Percentiles rank a stretch among this genome's conserved stretches.
Evolutionary conservation across 2,329 filamentous ascomycete species (phyloP).

Genomic region (Sclerotinia trifoliorum): DNA sequence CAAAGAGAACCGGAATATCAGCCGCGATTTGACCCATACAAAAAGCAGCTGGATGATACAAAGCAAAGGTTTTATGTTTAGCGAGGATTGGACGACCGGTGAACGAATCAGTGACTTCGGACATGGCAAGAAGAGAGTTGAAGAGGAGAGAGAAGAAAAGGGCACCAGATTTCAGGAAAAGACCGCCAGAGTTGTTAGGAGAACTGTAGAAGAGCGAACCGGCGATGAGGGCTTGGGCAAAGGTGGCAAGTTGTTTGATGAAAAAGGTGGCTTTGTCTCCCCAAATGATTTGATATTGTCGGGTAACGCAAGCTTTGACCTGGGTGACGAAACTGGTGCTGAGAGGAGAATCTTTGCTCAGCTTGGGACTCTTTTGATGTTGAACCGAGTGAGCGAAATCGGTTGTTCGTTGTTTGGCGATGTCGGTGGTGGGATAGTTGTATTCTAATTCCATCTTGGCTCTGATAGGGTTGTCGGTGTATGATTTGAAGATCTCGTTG

Average conservation of each 20-base stretch:
- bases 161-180: conserved; percentile 64
- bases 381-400: conserved; percentile 54
- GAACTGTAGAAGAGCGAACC: conserved; percentile 69
- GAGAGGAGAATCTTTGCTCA: conserved; percentile 54
- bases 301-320: conserved; percentile 53
- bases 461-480: conserved; percentile 53
- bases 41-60: conserved; percentile 58
- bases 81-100: conserved; percentile 56
- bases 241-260: conserved; percentile 59
- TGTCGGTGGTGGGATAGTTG: conserved; percentile 52
- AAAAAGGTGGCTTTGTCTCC: conserved; percentile 63
- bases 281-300: conserved; percentile 65
- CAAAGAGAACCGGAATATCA: conserved; percentile 54
- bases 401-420: conserved; percentile 46
- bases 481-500: conserved; percentile 47
- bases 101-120: conserved; percentile 65
- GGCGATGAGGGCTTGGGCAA: conserved; percentile 60
- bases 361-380: conserved; percentile 53
- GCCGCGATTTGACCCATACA: conserved; percentile 56
- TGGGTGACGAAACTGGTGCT: conserved; percentile 56
- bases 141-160: conserved; percentile 64
- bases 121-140: conserved; percentile 61
- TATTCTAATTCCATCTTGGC: conserved; percentile 55
- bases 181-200: conserved; percentile 53
- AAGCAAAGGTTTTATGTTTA: conserved; percentile 58